These are phyloP conservation scores for Tilletia setariae DNA, from an alignment of 1,284 basidiomycete species.

Conservation along the genomic window DNA sequence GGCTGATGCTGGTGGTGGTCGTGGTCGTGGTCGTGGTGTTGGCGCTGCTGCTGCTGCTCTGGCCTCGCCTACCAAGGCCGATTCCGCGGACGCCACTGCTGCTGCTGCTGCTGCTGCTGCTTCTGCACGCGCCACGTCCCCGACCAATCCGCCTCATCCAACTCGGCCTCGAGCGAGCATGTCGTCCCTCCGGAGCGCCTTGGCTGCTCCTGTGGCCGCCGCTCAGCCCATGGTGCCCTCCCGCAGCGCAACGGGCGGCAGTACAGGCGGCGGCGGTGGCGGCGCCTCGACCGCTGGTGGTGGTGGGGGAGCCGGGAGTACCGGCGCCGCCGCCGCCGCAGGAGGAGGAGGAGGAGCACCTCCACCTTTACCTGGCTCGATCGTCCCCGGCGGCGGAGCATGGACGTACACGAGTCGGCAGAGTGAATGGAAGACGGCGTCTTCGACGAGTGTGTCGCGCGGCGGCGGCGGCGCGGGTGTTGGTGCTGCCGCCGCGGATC, in stretches of 20 bases:
- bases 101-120: too few relatives aligned
- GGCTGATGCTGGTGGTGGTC: too few relatives aligned
- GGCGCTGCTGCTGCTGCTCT: too few relatives aligned
- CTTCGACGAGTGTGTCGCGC: not conserved
- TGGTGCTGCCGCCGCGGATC: not conserved
- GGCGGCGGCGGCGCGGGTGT: not conserved
- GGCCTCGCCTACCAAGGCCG: too few relatives aligned
- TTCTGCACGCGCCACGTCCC: too few relatives aligned
- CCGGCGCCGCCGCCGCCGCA: too few relatives aligned
- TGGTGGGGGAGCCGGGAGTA: not conserved
- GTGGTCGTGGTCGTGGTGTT: too few relatives aligned
- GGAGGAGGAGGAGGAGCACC: not conserved
- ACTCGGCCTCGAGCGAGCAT: not conserved
- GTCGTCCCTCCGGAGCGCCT: not conserved
- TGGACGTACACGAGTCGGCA: conserved; percentile 6
- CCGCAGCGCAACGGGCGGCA: conserved; percentile 4
- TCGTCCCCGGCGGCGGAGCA: not conserved
- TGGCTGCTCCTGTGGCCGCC: not conserved
- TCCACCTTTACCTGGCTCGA: not conserved
- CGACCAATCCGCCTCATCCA: too few relatives aligned
- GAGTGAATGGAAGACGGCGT: conserved; percentile 14
- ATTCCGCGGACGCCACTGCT: too few relatives aligned
- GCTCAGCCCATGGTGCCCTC: conserved; percentile 1
- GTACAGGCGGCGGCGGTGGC: conserved; percentile 2
- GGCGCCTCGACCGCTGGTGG: not conserved